Conservation (phyloP, 345 rosid genomes). For the Acer saccharum region DNA sequence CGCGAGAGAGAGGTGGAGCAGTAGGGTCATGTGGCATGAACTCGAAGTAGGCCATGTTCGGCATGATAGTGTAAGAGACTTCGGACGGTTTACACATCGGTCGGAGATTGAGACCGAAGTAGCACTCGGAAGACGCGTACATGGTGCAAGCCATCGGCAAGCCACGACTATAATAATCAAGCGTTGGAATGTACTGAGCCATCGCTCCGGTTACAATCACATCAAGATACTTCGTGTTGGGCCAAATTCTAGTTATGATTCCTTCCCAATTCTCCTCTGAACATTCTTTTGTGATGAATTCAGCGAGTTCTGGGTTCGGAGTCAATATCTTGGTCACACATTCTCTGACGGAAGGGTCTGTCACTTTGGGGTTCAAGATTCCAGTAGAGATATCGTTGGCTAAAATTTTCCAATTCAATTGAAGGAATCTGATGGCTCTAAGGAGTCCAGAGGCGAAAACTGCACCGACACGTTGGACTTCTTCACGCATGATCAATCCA, state of each 20-base stretch:
- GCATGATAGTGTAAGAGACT: conserved; percentile 88
- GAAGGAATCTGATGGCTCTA: conserved; percentile 80
- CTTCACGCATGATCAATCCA: conserved; percentile 66
- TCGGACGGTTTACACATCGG: conserved; percentile 86
- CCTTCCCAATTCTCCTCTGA: conserved; percentile 64
- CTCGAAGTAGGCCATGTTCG: conserved; percentile 92
- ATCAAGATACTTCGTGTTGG: conserved; percentile 82
- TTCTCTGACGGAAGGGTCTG: conserved; percentile 47
- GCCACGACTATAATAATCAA: conserved; percentile 79
- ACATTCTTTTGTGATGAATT: conserved; percentile 54
- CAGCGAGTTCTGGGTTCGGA: conserved; percentile 64
- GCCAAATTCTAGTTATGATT: conserved; percentile 79
- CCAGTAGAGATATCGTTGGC: conserved; percentile 65
- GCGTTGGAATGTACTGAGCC: conserved; percentile 94
- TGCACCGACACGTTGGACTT: conserved; percentile 88
- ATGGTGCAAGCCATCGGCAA: conserved; percentile 86
- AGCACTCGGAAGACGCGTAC: conserved; percentile 97
- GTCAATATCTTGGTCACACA: conserved; percentile 54
- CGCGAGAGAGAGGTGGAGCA: conserved; percentile 15
- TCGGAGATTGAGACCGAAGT: conserved; percentile 76
- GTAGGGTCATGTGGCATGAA: conserved; percentile 49
- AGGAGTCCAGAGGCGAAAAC: conserved; percentile 91
- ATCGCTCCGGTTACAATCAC: conserved; percentile 95
- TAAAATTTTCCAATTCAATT: conserved; percentile 62
- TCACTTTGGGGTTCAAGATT: conserved; percentile 53